Percentiles rank a stretch among this genome's conserved stretches.
phyloP scores from a whole-genome alignment of 345 rosid genomes.

The Pugionium dolabratum region DNA sequence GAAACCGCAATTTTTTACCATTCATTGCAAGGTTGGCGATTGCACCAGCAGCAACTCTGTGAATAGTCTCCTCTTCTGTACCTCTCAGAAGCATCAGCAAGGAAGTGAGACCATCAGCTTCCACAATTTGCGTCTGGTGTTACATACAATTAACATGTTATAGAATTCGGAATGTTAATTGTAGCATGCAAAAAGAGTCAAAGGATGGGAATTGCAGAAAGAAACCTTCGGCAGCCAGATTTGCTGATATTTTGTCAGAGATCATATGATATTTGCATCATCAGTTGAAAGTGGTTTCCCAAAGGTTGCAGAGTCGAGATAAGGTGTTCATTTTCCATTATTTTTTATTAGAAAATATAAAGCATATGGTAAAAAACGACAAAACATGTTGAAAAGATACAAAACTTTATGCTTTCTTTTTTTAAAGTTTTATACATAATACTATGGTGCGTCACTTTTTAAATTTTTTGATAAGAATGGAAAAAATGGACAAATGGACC shows the following conservation, averaged over 20 bases:
- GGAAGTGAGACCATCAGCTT: slow-evolving; percentile 96
- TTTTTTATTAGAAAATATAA: neutral
- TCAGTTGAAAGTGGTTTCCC: slow-evolving; percentile 18
- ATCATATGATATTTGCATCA: slow-evolving; percentile 21
- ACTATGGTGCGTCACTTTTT: slow-evolving; percentile 3
- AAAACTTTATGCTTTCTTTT: slow-evolving; percentile 10
- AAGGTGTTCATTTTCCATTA: neutral
- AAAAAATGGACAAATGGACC: slow-evolving; percentile 36
- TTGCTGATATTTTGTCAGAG: slow-evolving; percentile 94
- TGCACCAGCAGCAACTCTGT: slow-evolving; percentile 99
- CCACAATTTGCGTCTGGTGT: slow-evolving; percentile 91
- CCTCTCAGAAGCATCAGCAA: slow-evolving; percentile 77
- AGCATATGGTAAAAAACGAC: slow-evolving; percentile 17
- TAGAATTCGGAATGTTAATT: neutral
- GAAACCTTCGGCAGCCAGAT: slow-evolving; percentile 97
- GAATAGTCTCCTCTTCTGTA: slow-evolving; percentile 88
- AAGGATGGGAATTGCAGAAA: slow-evolving; percentile 25
- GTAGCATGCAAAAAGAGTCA: neutral
- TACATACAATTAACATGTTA: slow-evolving; percentile 20
- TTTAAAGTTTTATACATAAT: slow-evolving; percentile 6
- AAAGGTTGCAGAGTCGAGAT: slow-evolving; percentile 33
- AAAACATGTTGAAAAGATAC: slow-evolving; percentile 12
- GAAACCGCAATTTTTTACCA: slow-evolving; percentile 44
- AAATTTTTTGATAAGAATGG: slow-evolving; percentile 24
- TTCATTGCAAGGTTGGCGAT: slow-evolving; percentile 99